phyloP scores from a whole-genome alignment of 257 asterid species.

The Jacaranda mimosifolia region DNA sequence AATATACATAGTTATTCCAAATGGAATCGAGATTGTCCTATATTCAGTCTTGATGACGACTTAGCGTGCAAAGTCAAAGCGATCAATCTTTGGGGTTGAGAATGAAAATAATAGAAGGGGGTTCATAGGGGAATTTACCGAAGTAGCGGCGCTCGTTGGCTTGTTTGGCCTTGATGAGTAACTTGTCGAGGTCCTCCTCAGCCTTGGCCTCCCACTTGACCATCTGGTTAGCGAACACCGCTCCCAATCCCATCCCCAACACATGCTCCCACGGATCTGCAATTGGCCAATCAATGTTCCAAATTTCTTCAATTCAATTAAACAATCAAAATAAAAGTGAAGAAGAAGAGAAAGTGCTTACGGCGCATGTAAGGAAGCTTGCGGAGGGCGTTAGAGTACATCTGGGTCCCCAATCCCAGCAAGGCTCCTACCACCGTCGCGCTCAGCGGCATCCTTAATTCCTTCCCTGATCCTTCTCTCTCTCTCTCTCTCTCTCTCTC shows the following conservation, averaged over 20 bases:
- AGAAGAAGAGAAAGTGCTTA: slow-evolving; percentile 32
- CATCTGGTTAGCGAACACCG: slow-evolving; percentile 78
- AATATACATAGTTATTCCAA: neutral
- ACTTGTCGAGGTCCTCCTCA: slow-evolving; percentile 85
- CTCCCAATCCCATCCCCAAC: slow-evolving; percentile 96
- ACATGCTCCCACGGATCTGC: slow-evolving; percentile 99
- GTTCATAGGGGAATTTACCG: slow-evolving; percentile 46
- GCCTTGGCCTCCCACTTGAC: slow-evolving; percentile 85
- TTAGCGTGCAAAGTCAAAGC: neutral
- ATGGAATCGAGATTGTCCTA: neutral
- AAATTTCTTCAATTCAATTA: neutral
- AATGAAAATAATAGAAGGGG: neutral
- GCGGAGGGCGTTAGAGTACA: slow-evolving; percentile 98
- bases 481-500: neutral
- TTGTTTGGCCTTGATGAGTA: slow-evolving; percentile 79
- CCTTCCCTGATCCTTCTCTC: too few relatives aligned
- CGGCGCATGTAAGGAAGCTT: slow-evolving; percentile 99
- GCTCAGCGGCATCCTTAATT: slow-evolving; percentile 66
- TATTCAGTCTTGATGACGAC: neutral
- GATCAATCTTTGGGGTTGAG: neutral
- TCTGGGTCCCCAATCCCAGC: slow-evolving; percentile 87
- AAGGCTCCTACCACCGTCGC: slow-evolving; percentile 90
- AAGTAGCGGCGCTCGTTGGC: slow-evolving; percentile 97
- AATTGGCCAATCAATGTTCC: slow-evolving; percentile 17
- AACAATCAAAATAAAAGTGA: neutral